A percentile compares a stretch with the other conserved stretches of the same genome.
Conservation (phyloP, 768 basidiomycete genomes). For the Boletellus emodensis region DNA sequence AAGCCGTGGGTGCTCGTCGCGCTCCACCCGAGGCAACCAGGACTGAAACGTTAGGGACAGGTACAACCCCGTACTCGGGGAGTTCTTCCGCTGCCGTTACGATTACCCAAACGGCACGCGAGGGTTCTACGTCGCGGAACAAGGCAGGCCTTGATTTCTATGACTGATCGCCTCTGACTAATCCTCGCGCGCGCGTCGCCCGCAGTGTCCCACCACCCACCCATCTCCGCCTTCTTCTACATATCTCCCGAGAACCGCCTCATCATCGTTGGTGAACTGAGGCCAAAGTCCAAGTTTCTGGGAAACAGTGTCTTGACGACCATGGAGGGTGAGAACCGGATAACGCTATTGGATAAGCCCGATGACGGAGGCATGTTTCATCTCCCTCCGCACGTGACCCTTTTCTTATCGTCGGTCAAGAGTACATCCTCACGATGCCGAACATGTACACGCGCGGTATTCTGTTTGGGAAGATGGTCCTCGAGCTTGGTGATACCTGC, state of each 20-base stretch:
- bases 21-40: neutral
- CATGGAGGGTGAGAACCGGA: conserved; percentile 95
- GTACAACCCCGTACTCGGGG: conserved; percentile 96
- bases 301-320: conserved; percentile 95
- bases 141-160: conserved; percentile 49
- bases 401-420: conserved; percentile 33
- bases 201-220: conserved; percentile 93
- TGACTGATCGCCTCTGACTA: conserved; percentile 1
- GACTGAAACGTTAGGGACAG: conserved; percentile 36
- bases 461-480: conserved; percentile 89
- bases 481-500: conserved; percentile 91
- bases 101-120: conserved; percentile 88
- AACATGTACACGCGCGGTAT: conserved; percentile 95
- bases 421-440: conserved; percentile 92
- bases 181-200: neutral
- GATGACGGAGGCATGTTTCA: conserved; percentile 76
- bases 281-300: conserved; percentile 93
- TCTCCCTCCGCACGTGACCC: conserved; percentile 1
- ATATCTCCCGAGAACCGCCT: conserved; percentile 87
- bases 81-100: conserved; percentile 96
- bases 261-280: conserved; percentile 84
- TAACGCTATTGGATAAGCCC: conserved; percentile 75
- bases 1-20: conserved; percentile 71
- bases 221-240: conserved; percentile 94
- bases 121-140: conserved; percentile 95